These are phyloP conservation scores for Capsella rubella DNA, from an alignment of 441 rosid species.

Conservation along the genomic window DNA sequence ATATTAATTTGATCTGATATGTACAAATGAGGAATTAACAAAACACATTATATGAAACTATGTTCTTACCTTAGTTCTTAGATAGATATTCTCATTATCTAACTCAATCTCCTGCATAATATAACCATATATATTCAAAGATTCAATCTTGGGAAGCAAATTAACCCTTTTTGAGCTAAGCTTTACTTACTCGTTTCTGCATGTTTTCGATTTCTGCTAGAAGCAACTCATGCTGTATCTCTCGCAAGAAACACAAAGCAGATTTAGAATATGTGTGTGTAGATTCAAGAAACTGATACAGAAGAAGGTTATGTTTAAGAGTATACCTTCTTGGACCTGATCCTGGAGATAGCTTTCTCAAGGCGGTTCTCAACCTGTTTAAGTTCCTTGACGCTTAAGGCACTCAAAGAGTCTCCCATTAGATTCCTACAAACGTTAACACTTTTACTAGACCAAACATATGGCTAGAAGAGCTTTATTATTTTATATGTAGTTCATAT, in stretches of 20 bases:
- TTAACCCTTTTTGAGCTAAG: not conserved
- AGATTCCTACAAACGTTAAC: slow-evolving; percentile 64
- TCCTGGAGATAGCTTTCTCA: slow-evolving; percentile 89
- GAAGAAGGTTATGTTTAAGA: not conserved
- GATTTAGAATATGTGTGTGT: not conserved
- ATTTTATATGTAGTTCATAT: not conserved
- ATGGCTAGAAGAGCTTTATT: not conserved
- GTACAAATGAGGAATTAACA: not conserved
- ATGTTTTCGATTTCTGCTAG: slow-evolving; percentile 89
- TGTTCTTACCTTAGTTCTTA: slow-evolving; percentile 73
- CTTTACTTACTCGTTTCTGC: slow-evolving; percentile 79
- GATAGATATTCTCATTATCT: slow-evolving; percentile 83
- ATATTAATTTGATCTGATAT: not conserved
- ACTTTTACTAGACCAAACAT: not conserved
- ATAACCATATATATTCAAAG: slow-evolving; percentile 1
- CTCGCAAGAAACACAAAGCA: slow-evolving; percentile 30
- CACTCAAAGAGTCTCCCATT: slow-evolving; percentile 89
- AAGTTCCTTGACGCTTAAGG: slow-evolving; percentile 87
- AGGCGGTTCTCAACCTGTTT: slow-evolving; percentile 96
- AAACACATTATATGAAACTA: not conserved
- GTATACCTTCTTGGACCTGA: slow-evolving; percentile 94
- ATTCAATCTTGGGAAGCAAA: not conserved
- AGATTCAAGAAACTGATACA: not conserved
- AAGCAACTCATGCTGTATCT: slow-evolving; percentile 87
- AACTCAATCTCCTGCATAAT: slow-evolving; percentile 76